phyloP scores from a whole-genome alignment of 1,284 basidiomycete genomes.

The Cystobasidium sp. region DNA sequence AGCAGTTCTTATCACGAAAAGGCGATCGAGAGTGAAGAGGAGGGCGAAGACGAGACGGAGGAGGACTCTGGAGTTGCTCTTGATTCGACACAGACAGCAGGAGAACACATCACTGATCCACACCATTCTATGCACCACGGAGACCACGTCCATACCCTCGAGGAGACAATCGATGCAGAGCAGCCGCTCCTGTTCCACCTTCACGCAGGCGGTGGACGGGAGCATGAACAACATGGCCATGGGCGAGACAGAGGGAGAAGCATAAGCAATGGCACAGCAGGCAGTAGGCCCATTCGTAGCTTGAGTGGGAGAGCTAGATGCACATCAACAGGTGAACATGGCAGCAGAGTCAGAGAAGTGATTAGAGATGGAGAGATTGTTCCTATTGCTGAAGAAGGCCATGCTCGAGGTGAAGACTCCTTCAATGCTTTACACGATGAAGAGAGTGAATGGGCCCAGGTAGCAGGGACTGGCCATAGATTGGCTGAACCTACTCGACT shows the following conservation, averaged over 20 bases:
- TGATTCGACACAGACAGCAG: conserved; percentile 6
- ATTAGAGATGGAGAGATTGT: conserved; percentile 34
- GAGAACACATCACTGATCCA: conserved; percentile 5
- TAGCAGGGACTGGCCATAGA: conserved; percentile 7
- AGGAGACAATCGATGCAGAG: conserved; percentile 20
- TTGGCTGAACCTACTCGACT: conserved; percentile 8
- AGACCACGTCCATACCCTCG: conserved; percentile 20
- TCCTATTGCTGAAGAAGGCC: neutral
- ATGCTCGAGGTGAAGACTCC: neutral
- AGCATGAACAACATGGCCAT: conserved; percentile 2
- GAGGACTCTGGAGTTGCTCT: neutral
- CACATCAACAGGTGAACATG: neutral
- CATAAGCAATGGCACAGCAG: neutral
- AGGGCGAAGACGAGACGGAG: neutral
- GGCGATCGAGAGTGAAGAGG: neutral
- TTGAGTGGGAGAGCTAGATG: neutral
- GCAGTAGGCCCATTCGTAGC: neutral
- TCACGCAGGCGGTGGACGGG: conserved; percentile 2
- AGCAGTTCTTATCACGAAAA: too few species aligned
- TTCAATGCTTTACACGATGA: neutral
- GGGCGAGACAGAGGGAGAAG: neutral
- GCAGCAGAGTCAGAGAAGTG: conserved; percentile 24
- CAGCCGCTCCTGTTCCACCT: conserved; percentile 25
- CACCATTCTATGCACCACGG: conserved; percentile 24
- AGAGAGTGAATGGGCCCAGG: neutral